A percentile compares a stretch with the other conserved stretches of the same genome.
These are phyloP conservation scores for Amaranthus cruentus DNA, from an alignment of 148 eudicot species.

Conservation along the genomic window DNA sequence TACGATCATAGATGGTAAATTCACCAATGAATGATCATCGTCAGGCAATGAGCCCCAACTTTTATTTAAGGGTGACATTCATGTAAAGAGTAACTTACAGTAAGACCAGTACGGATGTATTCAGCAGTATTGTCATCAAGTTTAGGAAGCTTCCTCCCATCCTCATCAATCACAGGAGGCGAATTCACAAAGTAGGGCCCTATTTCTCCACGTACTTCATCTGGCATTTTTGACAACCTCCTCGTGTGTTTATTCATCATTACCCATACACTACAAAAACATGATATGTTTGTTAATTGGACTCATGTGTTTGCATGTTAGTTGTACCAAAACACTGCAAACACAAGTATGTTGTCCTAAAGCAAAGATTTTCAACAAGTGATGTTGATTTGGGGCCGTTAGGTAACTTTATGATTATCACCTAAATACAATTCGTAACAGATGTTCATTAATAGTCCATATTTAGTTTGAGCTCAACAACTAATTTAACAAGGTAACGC, in stretches of 20 bases:
- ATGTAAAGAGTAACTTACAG: slow-evolving; percentile 41
- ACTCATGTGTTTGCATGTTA: no score
- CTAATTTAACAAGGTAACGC: no score
- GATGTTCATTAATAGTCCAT: neutral
- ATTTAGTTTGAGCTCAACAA: no score
- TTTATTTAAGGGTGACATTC: neutral
- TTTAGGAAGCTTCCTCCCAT: slow-evolving; percentile 75
- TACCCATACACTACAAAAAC: slow-evolving; percentile 65
- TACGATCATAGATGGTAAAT: neutral
- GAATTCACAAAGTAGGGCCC: slow-evolving; percentile 59
- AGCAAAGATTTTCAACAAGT: no score
- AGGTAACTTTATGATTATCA: no score
- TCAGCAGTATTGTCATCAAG: slow-evolving; percentile 75
- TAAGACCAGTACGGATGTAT: slow-evolving; percentile 58
- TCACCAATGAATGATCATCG: neutral
- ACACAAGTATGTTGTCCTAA: no score
- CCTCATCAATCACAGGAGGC: slow-evolving; percentile 80
- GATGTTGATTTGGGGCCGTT: no score
- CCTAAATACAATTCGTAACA: no score
- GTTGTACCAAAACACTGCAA: no score
- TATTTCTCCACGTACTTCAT: slow-evolving; percentile 86
- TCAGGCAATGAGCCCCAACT: no score
- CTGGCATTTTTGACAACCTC: slow-evolving; percentile 84
- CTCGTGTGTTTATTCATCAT: slow-evolving; percentile 96
- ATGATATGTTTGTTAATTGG: neutral